Conservation (phyloP, 805 yeast genomes). For the Kuraishia piskuri region DNA sequence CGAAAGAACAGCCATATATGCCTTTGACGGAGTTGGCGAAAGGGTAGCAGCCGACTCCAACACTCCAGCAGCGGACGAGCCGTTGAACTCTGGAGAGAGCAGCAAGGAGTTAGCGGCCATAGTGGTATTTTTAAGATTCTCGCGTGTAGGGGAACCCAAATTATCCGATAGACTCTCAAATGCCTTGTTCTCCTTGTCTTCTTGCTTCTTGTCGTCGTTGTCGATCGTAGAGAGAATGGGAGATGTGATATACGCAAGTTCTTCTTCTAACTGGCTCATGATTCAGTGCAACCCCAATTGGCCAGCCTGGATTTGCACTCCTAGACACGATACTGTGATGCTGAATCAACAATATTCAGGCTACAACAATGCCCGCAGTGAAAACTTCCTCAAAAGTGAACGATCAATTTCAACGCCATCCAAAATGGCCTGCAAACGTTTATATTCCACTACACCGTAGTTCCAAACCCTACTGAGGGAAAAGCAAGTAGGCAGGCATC, state of each 20-base stretch:
- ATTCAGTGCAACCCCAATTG: background rate
- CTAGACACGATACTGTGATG: background rate
- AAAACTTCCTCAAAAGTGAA: background rate
- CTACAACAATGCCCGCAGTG: background rate
- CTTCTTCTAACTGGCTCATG: slow-evolving; percentile 2
- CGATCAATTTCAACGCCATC: no score
- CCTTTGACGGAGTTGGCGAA: slow-evolving; percentile 62
- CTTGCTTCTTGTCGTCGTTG: slow-evolving; percentile 7
- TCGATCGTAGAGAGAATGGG: slow-evolving; percentile 9
- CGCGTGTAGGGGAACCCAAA: background rate
- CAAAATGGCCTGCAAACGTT: no score
- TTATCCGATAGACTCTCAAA: background rate
- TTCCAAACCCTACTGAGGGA: background rate
- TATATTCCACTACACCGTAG: background rate
- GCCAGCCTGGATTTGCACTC: background rate
- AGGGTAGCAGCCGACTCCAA: background rate
- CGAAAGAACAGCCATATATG: slow-evolving; percentile 57
- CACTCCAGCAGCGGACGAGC: background rate
- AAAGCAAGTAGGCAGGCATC: background rate
- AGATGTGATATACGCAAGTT: slow-evolving; percentile 7
- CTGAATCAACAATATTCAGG: background rate
- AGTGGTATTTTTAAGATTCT: background rate
- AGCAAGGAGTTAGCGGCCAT: background rate
- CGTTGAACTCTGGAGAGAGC: background rate
- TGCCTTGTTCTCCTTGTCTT: slow-evolving; percentile 4